phyloP scores from a whole-genome alignment of 306 rosid genomes.

The Carpinus viminea region DNA sequence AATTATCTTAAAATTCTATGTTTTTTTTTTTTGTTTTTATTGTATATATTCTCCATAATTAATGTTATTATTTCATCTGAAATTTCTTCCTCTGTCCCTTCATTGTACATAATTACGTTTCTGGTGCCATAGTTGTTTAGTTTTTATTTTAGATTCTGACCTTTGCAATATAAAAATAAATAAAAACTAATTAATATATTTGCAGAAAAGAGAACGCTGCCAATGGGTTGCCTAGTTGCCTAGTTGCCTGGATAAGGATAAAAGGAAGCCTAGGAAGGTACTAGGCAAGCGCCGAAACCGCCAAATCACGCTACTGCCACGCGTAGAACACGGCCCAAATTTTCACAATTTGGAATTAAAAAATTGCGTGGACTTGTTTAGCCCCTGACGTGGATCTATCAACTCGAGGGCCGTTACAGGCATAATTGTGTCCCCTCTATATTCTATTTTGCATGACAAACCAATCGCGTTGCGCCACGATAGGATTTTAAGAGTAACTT shows the following conservation, averaged over 20 bases:
- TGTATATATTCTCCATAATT: no score
- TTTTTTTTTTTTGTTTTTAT: no score
- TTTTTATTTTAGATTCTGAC: not conserved
- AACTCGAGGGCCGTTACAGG: slow-evolving; percentile 29
- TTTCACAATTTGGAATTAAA: not conserved
- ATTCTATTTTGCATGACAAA: not conserved
- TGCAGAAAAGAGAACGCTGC: not conserved
- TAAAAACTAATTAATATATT: not conserved
- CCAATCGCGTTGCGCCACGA: slow-evolving; percentile 17
- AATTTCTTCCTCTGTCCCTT: no score
- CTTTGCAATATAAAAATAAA: not conserved
- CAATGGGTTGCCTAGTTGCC: slow-evolving; percentile 3
- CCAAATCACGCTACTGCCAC: slow-evolving; percentile 5
- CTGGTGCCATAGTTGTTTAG: not conserved
- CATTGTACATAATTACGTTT: no score
- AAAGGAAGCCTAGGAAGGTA: slow-evolving; percentile 28
- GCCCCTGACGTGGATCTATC: not conserved
- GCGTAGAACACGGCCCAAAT: not conserved
- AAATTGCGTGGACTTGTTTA: not conserved
- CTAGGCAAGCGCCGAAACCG: slow-evolving; percentile 21
- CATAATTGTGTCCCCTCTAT: not conserved
- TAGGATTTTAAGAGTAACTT: not conserved
- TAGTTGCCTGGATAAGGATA: slow-evolving; percentile 9
- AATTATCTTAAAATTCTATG: no score
- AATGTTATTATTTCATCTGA: no score